phyloP scores from a whole-genome alignment of 768 basidiomycete species.

The Pisolithus sp. region DNA sequence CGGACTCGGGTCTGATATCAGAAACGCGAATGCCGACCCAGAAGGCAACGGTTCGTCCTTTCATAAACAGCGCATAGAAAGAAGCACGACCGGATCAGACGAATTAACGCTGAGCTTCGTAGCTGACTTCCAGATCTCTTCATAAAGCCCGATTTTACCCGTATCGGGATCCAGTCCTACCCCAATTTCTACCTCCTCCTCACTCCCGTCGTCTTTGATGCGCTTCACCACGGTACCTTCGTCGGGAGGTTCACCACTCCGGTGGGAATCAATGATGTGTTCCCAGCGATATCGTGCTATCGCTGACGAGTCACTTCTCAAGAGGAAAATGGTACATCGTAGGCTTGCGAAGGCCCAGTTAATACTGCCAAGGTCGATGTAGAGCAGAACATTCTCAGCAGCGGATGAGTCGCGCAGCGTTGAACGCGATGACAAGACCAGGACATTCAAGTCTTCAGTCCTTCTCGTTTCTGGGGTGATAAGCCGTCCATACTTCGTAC shows the following conservation, averaged over 20 bases:
- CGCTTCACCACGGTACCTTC: conserved; percentile 8
- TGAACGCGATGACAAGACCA: conserved; percentile 15
- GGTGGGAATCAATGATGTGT: conserved; percentile 13
- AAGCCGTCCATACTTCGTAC: no score
- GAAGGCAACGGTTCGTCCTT: conserved; percentile 7
- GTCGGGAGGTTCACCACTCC: conserved; percentile 6
- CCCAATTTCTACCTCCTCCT: conserved; percentile 11
- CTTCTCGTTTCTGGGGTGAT: no score
- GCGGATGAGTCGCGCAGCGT: conserved; percentile 1
- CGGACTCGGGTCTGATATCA: conserved; percentile 7
- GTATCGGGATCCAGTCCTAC: conserved; percentile 9
- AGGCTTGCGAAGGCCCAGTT: conserved; percentile 12
- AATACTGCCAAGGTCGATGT: conserved; percentile 13
- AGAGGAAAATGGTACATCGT: conserved; percentile 5
- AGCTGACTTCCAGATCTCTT: conserved; percentile 18
- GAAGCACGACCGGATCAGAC: background rate
- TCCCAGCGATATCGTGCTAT: conserved; percentile 11
- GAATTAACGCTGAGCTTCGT: background rate
- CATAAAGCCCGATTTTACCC: conserved; percentile 10
- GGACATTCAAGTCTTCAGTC: conserved; percentile 15
- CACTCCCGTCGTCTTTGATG: conserved; percentile 4
- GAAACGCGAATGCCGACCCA: conserved; percentile 12
- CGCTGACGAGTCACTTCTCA: background rate
- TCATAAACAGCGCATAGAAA: background rate
- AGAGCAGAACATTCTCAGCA: conserved; percentile 5